Percentiles rank a stretch among this genome's conserved stretches.
These are phyloP conservation scores for Pichia sp. DNA, from an alignment of 1,139 yeast species.

Conservation along the genomic window DNA sequence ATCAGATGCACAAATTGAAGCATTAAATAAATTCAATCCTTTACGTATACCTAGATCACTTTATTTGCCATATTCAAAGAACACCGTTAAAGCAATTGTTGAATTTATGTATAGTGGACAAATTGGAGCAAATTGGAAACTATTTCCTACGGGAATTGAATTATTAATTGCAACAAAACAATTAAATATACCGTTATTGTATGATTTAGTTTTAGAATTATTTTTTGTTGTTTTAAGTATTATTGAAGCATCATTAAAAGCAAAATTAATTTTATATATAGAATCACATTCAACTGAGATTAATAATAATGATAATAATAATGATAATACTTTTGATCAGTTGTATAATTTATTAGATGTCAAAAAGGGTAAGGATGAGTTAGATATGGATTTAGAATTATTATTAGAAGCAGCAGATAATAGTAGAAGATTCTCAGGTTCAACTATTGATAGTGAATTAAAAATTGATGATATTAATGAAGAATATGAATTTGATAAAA, in stretches of 20 bases:
- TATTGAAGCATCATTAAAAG: constrained; percentile 32
- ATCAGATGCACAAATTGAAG: background rate
- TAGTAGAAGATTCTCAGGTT: constrained; percentile 15
- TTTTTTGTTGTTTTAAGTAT: constrained; percentile 63
- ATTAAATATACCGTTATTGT: constrained; percentile 60
- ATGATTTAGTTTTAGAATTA: constrained; percentile 62
- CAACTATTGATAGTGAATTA: constrained; percentile 11
- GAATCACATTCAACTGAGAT: no score
- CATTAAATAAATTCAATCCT: constrained; percentile 5
- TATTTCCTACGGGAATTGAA: constrained; percentile 63
- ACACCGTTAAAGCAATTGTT: constrained; percentile 56
- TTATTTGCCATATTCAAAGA: constrained; percentile 60
- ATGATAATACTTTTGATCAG: constrained; percentile 14
- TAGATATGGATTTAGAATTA: constrained; percentile 51
- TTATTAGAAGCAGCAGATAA: constrained; percentile 39
- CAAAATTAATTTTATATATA: constrained; percentile 14
- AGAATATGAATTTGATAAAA: no score
- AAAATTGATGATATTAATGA: constrained; percentile 2
- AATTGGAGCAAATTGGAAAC: constrained; percentile 64
- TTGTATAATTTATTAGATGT: constrained; percentile 15
- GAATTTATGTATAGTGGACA: constrained; percentile 77
- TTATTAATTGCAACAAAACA: constrained; percentile 55
- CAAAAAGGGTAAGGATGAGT: constrained; percentile 47
- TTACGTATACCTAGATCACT: constrained; percentile 51
- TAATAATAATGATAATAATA: no score